Evolutionary conservation across 192 early-diverging fungal species (phyloP).

Genomic region (Glomus cerebriforme): DNA sequence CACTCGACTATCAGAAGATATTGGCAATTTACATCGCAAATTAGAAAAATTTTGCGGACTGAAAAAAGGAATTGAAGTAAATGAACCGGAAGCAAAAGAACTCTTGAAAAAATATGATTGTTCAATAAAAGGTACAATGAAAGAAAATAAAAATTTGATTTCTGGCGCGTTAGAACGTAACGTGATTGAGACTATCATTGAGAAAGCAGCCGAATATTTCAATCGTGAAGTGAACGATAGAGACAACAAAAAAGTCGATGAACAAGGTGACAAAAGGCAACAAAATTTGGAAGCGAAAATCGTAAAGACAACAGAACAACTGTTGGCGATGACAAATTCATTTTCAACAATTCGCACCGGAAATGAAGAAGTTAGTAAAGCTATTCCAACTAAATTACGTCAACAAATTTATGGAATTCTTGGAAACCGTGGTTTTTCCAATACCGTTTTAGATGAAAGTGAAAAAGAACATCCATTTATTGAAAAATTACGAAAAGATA

Average conservation of each 20-base stretch:
- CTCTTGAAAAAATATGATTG: background rate
- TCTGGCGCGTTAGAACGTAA: background rate
- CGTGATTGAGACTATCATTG: background rate
- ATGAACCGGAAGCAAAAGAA: background rate
- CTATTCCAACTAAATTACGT: too few relatives aligned
- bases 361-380: background rate
- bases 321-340: background rate
- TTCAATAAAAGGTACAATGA: background rate
- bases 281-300: background rate
- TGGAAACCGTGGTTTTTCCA: background rate
- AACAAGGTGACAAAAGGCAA: background rate
- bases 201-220: background rate
- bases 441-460: background rate
- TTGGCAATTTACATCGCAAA: background rate
- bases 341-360: background rate
- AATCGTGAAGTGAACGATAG: background rate
- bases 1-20: background rate
- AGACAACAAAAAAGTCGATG: background rate
- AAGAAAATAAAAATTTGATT: background rate
- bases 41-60: background rate
- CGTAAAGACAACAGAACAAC: background rate
- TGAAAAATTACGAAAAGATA: background rate
- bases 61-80: background rate
- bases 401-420: constrained; percentile 6
- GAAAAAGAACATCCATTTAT: constrained; percentile 1